phyloP scores from a whole-genome alignment of 306 rosid species.

The Sophora flavescens region DNA sequence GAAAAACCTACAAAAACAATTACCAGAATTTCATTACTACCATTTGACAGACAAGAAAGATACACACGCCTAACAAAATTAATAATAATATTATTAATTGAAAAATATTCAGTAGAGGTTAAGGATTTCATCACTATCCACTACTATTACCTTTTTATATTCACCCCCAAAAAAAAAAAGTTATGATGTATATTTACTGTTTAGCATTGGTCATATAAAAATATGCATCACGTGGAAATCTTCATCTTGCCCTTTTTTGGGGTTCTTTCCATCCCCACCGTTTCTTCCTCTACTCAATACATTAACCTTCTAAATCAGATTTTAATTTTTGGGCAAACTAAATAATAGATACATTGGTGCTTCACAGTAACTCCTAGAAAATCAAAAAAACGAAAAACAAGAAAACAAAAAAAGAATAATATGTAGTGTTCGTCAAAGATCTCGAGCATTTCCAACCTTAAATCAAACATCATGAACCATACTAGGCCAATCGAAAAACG shows the following conservation, averaged over 20 bases:
- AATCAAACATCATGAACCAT: slow-evolving; percentile 22
- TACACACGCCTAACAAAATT: slow-evolving; percentile 8
- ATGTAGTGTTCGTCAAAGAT: slow-evolving; percentile 23
- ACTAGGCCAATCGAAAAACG: slow-evolving; percentile 20
- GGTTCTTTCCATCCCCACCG: neutral
- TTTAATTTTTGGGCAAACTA: slow-evolving; percentile 1
- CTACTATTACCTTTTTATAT: neutral
- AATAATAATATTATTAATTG: neutral
- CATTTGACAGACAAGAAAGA: neutral
- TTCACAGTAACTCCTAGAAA: neutral
- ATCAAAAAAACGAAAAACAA: neutral
- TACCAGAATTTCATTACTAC: slow-evolving; percentile 9
- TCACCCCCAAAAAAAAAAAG: slow-evolving; percentile 11
- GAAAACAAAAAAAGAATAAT: neutral
- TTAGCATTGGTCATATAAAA: neutral
- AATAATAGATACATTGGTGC: slow-evolving; percentile 15
- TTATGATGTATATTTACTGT: neutral
- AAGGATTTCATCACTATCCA: neutral
- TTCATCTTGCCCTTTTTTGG: neutral
- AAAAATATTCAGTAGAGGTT: neutral
- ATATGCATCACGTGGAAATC: neutral
- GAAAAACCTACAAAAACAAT: slow-evolving; percentile 54
- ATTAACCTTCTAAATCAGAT: neutral
- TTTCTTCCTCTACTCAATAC: neutral
- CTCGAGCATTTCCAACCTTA: neutral